phyloP scores from a whole-genome alignment of 768 basidiomycete species.

The Termitomyces sp. region DNA sequence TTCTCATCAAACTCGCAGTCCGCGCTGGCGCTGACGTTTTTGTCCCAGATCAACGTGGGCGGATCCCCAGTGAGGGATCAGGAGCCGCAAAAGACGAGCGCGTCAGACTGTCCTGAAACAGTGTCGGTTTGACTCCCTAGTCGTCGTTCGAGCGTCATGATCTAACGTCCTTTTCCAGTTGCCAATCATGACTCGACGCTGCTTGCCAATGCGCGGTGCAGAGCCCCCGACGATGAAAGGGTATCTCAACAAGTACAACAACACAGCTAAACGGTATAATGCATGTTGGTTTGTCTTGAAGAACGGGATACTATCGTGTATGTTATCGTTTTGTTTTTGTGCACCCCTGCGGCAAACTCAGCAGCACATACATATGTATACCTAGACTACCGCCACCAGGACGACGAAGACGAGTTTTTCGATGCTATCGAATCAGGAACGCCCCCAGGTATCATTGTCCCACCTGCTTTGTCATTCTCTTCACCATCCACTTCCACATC shows the following conservation, averaged over 20 bases:
- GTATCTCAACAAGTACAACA: constrained; percentile 88
- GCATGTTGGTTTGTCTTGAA: constrained; percentile 92
- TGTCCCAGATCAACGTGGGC: too few species aligned
- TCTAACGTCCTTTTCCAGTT: constrained; percentile 37
- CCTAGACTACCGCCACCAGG: constrained; percentile 79
- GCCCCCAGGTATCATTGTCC: constrained; percentile 70
- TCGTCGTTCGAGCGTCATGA: background rate
- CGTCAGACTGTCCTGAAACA: too few species aligned
- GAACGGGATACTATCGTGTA: constrained; percentile 82
- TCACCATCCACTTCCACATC: background rate
- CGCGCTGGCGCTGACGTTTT: too few species aligned
- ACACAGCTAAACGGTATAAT: too few species aligned
- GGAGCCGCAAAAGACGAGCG: too few species aligned
- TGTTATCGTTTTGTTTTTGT: constrained; percentile 24
- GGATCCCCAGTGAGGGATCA: too few species aligned
- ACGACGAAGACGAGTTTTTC: constrained; percentile 95
- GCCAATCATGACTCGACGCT: constrained; percentile 78
- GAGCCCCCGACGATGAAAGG: constrained; percentile 68
- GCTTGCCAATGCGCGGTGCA: constrained; percentile 30
- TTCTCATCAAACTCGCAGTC: too few species aligned
- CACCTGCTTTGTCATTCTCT: constrained; percentile 2
- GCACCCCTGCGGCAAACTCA: too few species aligned
- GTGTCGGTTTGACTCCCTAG: too few species aligned
- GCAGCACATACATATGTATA: too few species aligned
- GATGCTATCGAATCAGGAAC: constrained; percentile 78